These are phyloP conservation scores for Candida morakotiae DNA, from an alignment of 805 yeast genomes.

Conservation along the genomic window DNA sequence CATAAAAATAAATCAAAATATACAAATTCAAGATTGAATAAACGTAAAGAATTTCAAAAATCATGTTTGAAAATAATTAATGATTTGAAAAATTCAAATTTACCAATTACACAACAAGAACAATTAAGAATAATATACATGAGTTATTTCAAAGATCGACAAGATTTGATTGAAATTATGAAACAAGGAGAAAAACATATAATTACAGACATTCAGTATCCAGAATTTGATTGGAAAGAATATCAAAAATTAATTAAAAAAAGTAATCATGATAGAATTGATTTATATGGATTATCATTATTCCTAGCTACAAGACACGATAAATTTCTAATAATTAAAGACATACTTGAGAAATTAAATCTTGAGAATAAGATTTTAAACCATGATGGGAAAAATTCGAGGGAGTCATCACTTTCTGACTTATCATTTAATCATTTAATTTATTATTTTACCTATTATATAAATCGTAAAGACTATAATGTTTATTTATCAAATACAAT, in stretches of 20 bases:
- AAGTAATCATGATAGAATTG: slow-evolving; percentile 6
- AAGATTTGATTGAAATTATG: slow-evolving; percentile 13
- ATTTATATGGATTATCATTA: slow-evolving; percentile 13
- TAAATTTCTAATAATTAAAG: slow-evolving; percentile 16
- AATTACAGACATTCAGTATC: too few relatives aligned
- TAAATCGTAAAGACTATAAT: slow-evolving; percentile 1
- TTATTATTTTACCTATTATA: slow-evolving; percentile 5
- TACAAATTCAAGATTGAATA: slow-evolving; percentile 8
- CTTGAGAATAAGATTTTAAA: not conserved
- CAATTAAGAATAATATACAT: slow-evolving; percentile 24
- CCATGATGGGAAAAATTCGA: not conserved
- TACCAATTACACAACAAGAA: slow-evolving; percentile 28
- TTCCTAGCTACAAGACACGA: slow-evolving; percentile 27
- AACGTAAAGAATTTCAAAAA: not conserved
- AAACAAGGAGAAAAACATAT: not conserved
- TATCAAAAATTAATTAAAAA: slow-evolving; percentile 16
- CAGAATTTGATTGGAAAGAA: slow-evolving; percentile 17
- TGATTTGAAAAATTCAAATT: slow-evolving; percentile 21
- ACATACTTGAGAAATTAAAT: slow-evolving; percentile 12
- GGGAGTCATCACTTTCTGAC: not conserved
- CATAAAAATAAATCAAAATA: slow-evolving; percentile 23
- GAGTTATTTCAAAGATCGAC: slow-evolving; percentile 29
- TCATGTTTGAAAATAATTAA: slow-evolving; percentile 19
- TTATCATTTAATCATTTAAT: slow-evolving; percentile 8
- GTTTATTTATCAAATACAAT: slow-evolving; percentile 1